A percentile compares a stretch with the other conserved stretches of the same genome.
Conservation (phyloP, 2,329 filamentous ascomycete species). For the Biscogniauxia marginata region DNA sequence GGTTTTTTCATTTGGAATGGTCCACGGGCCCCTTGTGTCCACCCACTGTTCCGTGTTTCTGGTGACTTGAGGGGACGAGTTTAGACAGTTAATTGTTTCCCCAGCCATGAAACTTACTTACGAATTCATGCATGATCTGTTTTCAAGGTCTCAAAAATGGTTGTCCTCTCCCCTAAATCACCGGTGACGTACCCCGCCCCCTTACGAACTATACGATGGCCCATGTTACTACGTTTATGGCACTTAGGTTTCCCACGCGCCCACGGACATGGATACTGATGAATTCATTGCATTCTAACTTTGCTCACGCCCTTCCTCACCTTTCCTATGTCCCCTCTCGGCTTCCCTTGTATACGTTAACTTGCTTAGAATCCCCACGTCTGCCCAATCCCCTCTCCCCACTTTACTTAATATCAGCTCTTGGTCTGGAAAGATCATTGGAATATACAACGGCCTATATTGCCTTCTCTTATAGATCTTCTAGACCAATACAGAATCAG, state of each 20-base stretch:
- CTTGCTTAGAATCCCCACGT: not conserved
- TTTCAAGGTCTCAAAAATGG: conserved; percentile 8
- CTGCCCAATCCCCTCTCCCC: not conserved
- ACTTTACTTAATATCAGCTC: not conserved
- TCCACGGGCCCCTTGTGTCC: conserved; percentile 22
- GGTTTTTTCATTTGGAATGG: conserved; percentile 36
- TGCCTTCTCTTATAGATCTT: not conserved
- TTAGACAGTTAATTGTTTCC: conserved; percentile 36
- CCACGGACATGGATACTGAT: not conserved
- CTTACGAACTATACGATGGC: not conserved
- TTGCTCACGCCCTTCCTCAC: not conserved
- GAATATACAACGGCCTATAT: not conserved
- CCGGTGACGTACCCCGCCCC: not conserved
- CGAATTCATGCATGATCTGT: conserved; percentile 28
- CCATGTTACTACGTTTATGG: not conserved
- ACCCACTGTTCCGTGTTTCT: conserved; percentile 20
- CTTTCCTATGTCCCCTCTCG: not conserved
- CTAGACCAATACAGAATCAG: not conserved
- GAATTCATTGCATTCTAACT: not conserved
- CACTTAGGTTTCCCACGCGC: not conserved
- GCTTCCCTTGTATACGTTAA: not conserved
- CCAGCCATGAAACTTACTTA: conserved; percentile 28
- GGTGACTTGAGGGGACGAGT: conserved; percentile 26
- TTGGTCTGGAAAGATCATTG: not conserved
- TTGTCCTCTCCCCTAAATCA: not conserved